Evolutionary conservation across 106 monocot species (phyloP).

Genomic region (Agapanthus africanus): DNA sequence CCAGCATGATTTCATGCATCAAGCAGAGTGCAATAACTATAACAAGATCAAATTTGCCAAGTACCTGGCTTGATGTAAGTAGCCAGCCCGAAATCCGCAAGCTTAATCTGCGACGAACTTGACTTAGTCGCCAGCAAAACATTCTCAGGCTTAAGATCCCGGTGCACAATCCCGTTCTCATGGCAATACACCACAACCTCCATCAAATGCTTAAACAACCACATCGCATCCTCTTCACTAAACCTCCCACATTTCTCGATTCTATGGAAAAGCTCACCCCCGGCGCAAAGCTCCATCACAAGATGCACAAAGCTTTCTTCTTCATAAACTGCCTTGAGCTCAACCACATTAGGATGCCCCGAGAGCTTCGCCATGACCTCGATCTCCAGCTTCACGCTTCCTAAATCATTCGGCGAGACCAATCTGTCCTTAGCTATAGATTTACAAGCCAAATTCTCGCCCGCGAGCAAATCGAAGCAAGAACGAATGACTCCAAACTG

Average conservation of each 20-base stretch:
- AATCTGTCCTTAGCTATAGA: slow-evolving; percentile 84
- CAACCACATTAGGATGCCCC: slow-evolving; percentile 82
- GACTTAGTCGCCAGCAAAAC: slow-evolving; percentile 65
- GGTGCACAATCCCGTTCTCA: slow-evolving; percentile 73
- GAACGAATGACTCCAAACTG: slow-evolving; percentile 80
- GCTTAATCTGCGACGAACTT: slow-evolving; percentile 63
- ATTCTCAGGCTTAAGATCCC: slow-evolving; percentile 95
- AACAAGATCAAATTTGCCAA: too few relatives aligned
- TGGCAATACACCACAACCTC: slow-evolving; percentile 83
- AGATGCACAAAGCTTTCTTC: slow-evolving; percentile 66
- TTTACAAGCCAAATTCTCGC: slow-evolving; percentile 69
- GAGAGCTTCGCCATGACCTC: slow-evolving; percentile 85
- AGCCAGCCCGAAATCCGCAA: slow-evolving; percentile 91
- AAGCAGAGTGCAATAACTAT: too few relatives aligned
- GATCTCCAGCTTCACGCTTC: slow-evolving; percentile 79
- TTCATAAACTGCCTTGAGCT: slow-evolving; percentile 83
- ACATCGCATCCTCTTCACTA: slow-evolving; percentile 47
- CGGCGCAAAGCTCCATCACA: slow-evolving; percentile 91
- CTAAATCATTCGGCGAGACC: slow-evolving; percentile 55
- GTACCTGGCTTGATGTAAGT: slow-evolving; percentile 82
- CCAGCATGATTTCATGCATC: too few relatives aligned
- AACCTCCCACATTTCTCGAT: slow-evolving; percentile 65
- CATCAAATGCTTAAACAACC: slow-evolving; percentile 63
- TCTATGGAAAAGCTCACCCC: slow-evolving; percentile 82
- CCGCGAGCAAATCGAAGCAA: slow-evolving; percentile 56